phyloP scores from a whole-genome alignment of 768 basidiomycete genomes.

The Suillus hirtellus region DNA sequence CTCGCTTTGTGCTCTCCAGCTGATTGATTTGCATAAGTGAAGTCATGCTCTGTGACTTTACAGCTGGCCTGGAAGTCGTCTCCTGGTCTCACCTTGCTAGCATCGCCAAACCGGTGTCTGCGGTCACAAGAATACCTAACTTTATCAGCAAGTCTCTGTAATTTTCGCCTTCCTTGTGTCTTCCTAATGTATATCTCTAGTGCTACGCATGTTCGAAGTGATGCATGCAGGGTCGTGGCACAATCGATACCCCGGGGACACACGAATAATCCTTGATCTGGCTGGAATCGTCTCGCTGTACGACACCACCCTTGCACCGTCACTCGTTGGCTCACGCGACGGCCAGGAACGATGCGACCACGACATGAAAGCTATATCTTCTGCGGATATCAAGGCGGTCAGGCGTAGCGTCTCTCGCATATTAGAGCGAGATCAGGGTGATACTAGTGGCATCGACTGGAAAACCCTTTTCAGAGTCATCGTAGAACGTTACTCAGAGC shows the following conservation, averaged over 20 bases:
- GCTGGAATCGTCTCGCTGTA: slow-evolving; percentile 29
- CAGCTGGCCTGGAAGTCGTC: slow-evolving; percentile 37
- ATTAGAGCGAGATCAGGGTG: slow-evolving; percentile 8
- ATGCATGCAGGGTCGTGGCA: slow-evolving; percentile 26
- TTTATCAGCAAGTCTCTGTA: not conserved
- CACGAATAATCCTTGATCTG: slow-evolving; percentile 26
- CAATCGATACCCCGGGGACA: slow-evolving; percentile 28
- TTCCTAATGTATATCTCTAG: not conserved
- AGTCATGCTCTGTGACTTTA: slow-evolving; percentile 50
- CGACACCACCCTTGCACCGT: slow-evolving; percentile 24
- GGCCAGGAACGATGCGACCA: slow-evolving; percentile 26
- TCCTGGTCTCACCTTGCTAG: slow-evolving; percentile 30
- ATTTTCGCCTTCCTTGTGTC: slow-evolving; percentile 2
- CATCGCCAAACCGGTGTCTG: not conserved
- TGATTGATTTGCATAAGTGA: slow-evolving; percentile 34
- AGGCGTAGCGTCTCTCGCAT: slow-evolving; percentile 12
- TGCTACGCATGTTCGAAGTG: slow-evolving; percentile 14
- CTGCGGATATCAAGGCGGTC: slow-evolving; percentile 13
- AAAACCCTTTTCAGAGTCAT: slow-evolving; percentile 37
- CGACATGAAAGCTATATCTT: slow-evolving; percentile 16
- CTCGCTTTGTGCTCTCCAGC: not conserved
- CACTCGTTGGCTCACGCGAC: slow-evolving; percentile 17
- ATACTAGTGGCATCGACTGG: slow-evolving; percentile 44
- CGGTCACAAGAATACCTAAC: not conserved
- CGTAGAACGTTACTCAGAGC: slow-evolving; percentile 40